A percentile compares a stretch with the other conserved stretches of the same genome.
phyloP scores from a whole-genome alignment of 805 yeast genomes.

The Candida fluviatilis region DNA sequence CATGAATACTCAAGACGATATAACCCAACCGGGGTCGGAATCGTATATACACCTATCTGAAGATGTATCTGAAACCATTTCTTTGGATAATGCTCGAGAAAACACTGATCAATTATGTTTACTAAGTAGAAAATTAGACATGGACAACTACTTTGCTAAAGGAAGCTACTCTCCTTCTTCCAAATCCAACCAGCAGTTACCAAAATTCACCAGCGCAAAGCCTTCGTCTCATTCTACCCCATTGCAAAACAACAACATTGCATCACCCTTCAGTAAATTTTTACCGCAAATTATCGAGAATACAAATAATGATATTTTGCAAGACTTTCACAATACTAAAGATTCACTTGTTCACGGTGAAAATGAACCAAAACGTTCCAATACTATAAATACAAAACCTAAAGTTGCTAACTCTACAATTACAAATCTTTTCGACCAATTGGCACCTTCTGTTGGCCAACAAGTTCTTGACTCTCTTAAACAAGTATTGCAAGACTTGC shows the following conservation, averaged over 20 bases:
- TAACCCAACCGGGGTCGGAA: background rate
- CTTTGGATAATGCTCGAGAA: slow-evolving; percentile 1
- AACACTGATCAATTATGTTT: slow-evolving; percentile 1
- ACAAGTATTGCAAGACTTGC: background rate
- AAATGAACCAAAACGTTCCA: no score
- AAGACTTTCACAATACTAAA: background rate
- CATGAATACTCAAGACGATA: background rate
- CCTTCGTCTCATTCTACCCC: slow-evolving; percentile 4
- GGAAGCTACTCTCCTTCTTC: background rate
- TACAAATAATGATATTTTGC: background rate
- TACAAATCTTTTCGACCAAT: background rate
- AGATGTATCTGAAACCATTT: background rate
- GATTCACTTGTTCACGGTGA: no score
- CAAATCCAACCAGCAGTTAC: background rate
- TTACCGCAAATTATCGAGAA: background rate
- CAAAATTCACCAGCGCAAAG: background rate
- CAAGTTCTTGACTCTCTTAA: background rate
- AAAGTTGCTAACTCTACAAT: background rate
- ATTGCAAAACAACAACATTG: background rate
- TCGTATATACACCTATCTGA: slow-evolving; percentile 1
- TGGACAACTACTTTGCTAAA: background rate
- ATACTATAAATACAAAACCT: no score
- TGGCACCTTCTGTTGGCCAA: slow-evolving; percentile 1
- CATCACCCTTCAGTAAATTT: background rate
- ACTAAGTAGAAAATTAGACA: slow-evolving; percentile 1